Base-by-base conservation (phyloP, 1,284 basidiomycete species). In the Moesziomyces antarcticus region DNA sequence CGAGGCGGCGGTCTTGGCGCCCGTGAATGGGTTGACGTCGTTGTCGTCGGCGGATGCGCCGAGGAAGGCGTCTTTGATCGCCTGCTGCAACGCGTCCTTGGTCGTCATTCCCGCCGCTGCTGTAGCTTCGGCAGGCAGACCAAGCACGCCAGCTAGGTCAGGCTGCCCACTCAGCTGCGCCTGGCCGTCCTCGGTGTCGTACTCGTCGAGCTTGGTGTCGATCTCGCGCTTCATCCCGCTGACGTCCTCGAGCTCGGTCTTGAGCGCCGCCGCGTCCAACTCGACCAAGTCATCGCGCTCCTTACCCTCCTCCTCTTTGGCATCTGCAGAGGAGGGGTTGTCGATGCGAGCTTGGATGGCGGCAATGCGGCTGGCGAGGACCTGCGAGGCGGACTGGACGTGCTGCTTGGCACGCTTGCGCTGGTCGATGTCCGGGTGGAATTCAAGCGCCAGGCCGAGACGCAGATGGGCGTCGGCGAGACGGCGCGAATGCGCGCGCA, bases 381-480 rank as follows among this genome's bases (percentile, higher is more conserved):
- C 70, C 22, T 70, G 57, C 0, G 64, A 57, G 5, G 81, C 81
- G 6, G 65, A 66, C 25, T 77, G 64, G 2, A 83, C 78, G 37
- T 80, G 76, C 13, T 62, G 50, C 22, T 58, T 55, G 13, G 82
- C 81, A 14, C 56, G 66, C 10, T 57, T 55, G 24, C 80, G 73
- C 22, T 70, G 61, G 8, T 59, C 56, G 7, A 67, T 51, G 1
- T 81, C 68, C 0, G 82, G 82, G 30, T 83, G 82, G 55, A 79
- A 83, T 44, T 83, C 82, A 14, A 83, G 73, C 6, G 82, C 82
- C 5, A 83, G 70, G 3, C 79, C 82, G 6, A 82, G 63, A 14
- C 82, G 81, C 41, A 83, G 56, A 27, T 82, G 75, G 4, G 79
- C 82, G 53, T 83, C 82, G 4, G 81, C 81, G 4, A 83, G 69